phyloP scores from a whole-genome alignment of 345 rosid species.

The Citrus reticulata region DNA sequence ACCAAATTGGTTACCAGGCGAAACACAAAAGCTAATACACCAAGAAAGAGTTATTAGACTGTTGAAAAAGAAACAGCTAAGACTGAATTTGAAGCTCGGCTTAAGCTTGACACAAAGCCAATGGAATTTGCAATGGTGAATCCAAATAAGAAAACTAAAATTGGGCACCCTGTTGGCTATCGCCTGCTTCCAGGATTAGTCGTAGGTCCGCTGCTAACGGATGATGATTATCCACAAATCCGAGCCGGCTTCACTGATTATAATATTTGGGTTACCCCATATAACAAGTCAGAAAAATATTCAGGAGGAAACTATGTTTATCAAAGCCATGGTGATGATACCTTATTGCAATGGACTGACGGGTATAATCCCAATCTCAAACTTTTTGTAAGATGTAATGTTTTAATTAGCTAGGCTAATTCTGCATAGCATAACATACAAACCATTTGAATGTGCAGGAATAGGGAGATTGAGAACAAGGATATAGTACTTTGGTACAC shows the following conservation, averaged over 20 bases:
- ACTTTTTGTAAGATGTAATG: neutral
- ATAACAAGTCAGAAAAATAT: slow-evolving; percentile 53
- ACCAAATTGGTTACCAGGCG: slow-evolving; percentile 18
- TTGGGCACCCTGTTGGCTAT: slow-evolving; percentile 35
- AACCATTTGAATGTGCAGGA: neutral
- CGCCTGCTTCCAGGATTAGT: slow-evolving; percentile 22
- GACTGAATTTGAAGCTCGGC: slow-evolving; percentile 33
- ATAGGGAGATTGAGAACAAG: slow-evolving; percentile 20
- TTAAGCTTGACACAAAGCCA: slow-evolving; percentile 24
- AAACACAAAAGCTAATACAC: slow-evolving; percentile 16
- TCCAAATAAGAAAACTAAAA: slow-evolving; percentile 34
- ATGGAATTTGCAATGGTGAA: slow-evolving; percentile 29
- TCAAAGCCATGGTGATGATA: slow-evolving; percentile 48
- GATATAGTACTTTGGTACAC: slow-evolving; percentile 31
- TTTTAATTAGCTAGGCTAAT: neutral
- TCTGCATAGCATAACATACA: too few species aligned
- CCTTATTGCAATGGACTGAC: slow-evolving; percentile 42
- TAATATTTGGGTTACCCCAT: slow-evolving; percentile 56
- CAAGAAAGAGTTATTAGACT: slow-evolving; percentile 45
- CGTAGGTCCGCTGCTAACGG: slow-evolving; percentile 19
- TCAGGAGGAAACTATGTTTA: slow-evolving; percentile 41
- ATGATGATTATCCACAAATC: slow-evolving; percentile 45
- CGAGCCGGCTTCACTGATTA: slow-evolving; percentile 44
- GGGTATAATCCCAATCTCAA: slow-evolving; percentile 18
- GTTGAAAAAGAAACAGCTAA: slow-evolving; percentile 27